Evolutionary conservation across 306 rosid species (phyloP).

Genomic region (Vicia sativa): DNA sequence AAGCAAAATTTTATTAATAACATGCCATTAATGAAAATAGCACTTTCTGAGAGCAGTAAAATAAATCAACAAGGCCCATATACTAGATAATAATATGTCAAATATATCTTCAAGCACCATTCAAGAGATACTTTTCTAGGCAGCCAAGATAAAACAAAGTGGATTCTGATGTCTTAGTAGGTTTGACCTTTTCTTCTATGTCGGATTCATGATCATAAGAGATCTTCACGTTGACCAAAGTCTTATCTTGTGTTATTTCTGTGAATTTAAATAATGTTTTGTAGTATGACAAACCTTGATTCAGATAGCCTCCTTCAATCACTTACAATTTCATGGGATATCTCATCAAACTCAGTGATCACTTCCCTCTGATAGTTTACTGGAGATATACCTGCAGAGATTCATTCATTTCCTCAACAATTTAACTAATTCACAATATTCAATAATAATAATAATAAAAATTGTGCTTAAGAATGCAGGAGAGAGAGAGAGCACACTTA

Average conservation of each 20-base stretch:
- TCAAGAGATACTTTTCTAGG: constrained; percentile 48
- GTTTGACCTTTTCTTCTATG: constrained; percentile 41
- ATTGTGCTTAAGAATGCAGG: background rate
- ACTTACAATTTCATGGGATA: constrained; percentile 49
- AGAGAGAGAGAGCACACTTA: constrained; percentile 38
- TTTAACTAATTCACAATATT: background rate
- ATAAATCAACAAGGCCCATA: background rate
- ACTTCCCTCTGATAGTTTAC: constrained; percentile 53
- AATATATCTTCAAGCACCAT: constrained; percentile 19
- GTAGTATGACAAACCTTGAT: constrained; percentile 56
- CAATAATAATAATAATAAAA: too few relatives aligned
- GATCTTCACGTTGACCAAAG: constrained; percentile 54
- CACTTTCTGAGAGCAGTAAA: too few relatives aligned
- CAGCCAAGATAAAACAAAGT: constrained; percentile 43
- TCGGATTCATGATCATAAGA: constrained; percentile 56
- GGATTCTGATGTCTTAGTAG: constrained; percentile 39
- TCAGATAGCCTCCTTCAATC: constrained; percentile 60
- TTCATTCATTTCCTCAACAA: background rate
- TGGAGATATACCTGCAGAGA: constrained; percentile 32
- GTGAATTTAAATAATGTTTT: constrained; percentile 54
- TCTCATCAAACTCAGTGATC: constrained; percentile 60
- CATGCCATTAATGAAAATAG: too few relatives aligned
- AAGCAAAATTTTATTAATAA: too few relatives aligned
- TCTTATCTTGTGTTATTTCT: constrained; percentile 39
- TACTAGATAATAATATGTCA: too few relatives aligned